A percentile compares a stretch with the other conserved stretches of the same genome.
phyloP scores from a whole-genome alignment of 768 basidiomycete genomes.

The Macrolepiota dolichaula region DNA sequence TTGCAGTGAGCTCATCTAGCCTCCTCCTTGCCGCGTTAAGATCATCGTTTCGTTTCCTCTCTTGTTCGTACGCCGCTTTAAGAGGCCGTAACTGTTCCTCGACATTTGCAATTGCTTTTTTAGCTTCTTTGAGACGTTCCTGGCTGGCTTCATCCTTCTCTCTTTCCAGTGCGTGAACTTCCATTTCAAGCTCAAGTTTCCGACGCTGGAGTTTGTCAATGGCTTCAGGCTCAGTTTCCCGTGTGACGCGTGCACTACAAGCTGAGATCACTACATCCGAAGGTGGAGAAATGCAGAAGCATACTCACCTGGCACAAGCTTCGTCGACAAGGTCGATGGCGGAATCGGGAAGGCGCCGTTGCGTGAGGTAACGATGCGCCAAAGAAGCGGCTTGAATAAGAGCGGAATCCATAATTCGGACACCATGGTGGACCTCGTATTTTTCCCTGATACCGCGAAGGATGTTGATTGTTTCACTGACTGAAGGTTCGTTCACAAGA shows the following conservation, averaged over 20 bases:
- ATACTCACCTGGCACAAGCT: constrained; percentile 75
- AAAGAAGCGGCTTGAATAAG: constrained; percentile 87
- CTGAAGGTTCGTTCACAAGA: constrained; percentile 85
- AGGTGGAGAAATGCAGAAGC: background rate
- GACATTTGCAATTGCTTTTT: constrained; percentile 76
- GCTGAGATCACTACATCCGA: background rate
- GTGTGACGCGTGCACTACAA: constrained; percentile 79
- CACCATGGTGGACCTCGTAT: constrained; percentile 91
- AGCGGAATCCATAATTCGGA: constrained; percentile 83
- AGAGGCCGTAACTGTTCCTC: constrained; percentile 84
- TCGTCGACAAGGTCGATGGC: constrained; percentile 94
- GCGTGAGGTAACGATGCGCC: constrained; percentile 90
- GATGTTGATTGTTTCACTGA: constrained; percentile 89
- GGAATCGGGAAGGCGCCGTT: constrained; percentile 73
- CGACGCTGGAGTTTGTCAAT: constrained; percentile 88
- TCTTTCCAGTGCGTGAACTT: constrained; percentile 90
- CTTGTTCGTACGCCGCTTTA: constrained; percentile 81
- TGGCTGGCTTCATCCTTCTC: constrained; percentile 90
- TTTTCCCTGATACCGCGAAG: constrained; percentile 92
- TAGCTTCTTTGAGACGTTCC: constrained; percentile 71
- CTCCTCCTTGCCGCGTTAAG: constrained; percentile 70
- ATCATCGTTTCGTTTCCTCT: constrained; percentile 80
- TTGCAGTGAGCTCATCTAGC: constrained; percentile 89
- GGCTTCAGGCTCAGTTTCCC: constrained; percentile 91
- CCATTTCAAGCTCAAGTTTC: constrained; percentile 90